phyloP scores from a whole-genome alignment of 1,284 basidiomycete species.

The Leccinum pseudoinsigne region DNA sequence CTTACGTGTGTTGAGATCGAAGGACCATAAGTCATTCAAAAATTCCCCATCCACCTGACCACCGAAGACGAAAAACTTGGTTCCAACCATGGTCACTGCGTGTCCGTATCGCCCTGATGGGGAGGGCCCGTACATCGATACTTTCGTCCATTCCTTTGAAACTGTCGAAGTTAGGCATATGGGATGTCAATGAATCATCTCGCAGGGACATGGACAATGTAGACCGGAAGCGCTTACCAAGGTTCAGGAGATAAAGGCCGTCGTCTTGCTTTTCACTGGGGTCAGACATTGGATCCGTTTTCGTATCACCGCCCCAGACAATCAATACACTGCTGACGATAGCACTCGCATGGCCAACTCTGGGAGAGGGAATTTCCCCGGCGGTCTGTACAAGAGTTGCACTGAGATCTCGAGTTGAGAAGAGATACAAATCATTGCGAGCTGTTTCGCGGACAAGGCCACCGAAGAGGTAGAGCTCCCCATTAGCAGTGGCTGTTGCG shows the following conservation, averaged over 20 bases:
- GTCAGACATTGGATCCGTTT: slow-evolving; percentile 64
- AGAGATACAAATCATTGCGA: slow-evolving; percentile 92
- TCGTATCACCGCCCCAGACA: slow-evolving; percentile 98
- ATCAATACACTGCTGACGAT: slow-evolving; percentile 96
- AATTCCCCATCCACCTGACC: slow-evolving; percentile 97
- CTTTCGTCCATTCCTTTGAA: slow-evolving; percentile 93
- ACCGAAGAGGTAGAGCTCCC: slow-evolving; percentile 96
- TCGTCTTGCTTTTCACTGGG: slow-evolving; percentile 89
- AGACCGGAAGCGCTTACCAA: slow-evolving; percentile 58
- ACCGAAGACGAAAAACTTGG: slow-evolving; percentile 94
- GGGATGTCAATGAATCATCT: slow-evolving; percentile 10
- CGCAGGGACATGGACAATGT: background rate
- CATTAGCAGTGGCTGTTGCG: slow-evolving; percentile 73
- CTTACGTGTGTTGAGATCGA: slow-evolving; percentile 93
- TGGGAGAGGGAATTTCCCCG: slow-evolving; percentile 86
- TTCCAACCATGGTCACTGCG: slow-evolving; percentile 90
- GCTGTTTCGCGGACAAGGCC: slow-evolving; percentile 93
- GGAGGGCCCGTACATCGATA: slow-evolving; percentile 71
- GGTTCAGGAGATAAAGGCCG: slow-evolving; percentile 92
- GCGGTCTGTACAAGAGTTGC: slow-evolving; percentile 83
- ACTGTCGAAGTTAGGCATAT: slow-evolving; percentile 42
- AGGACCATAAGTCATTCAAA: slow-evolving; percentile 95
- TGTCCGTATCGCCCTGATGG: slow-evolving; percentile 96
- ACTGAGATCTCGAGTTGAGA: slow-evolving; percentile 79
- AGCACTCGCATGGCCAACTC: slow-evolving; percentile 96